These are phyloP conservation scores for Aspergillus ellipticus DNA, from an alignment of 495 filamentous ascomycete genomes.

Conservation along the genomic window DNA sequence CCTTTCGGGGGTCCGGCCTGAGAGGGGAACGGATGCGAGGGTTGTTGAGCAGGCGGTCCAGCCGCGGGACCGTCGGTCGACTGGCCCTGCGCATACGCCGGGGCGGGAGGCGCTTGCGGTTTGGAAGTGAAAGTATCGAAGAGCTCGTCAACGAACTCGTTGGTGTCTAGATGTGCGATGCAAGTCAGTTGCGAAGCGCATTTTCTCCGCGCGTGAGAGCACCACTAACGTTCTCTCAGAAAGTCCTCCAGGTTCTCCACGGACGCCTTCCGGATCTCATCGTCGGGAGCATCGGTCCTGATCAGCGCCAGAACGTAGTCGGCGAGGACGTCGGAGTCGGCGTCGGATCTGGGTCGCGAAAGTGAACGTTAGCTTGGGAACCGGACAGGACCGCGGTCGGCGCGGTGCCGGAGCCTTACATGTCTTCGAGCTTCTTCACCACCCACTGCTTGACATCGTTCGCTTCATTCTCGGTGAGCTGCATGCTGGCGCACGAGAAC, in stretches of 20 bases:
- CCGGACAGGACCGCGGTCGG: neutral
- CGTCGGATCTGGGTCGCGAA: constrained; percentile 67
- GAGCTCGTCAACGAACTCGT: constrained; percentile 78
- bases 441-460: constrained; percentile 81
- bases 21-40: constrained; percentile 34
- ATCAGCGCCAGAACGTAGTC: constrained; percentile 95
- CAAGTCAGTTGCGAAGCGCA: neutral
- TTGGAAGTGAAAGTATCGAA: constrained; percentile 65
- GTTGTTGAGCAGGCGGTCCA: constrained; percentile 18
- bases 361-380: neutral
- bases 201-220: neutral
- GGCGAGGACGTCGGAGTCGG: constrained; percentile 89
- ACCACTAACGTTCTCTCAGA: constrained; percentile 70
- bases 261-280: constrained; percentile 68
- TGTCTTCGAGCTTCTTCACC: constrained; percentile 83
- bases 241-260: constrained; percentile 84
- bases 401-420: constrained; percentile 51
- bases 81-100: constrained; percentile 49
- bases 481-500: constrained; percentile 48
- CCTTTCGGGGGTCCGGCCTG: constrained; percentile 32
- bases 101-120: constrained; percentile 31
- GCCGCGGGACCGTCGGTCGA: constrained; percentile 38
- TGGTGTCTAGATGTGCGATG: constrained; percentile 52
- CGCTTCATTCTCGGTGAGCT: constrained; percentile 73
- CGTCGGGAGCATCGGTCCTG: constrained; percentile 70